Conservation (phyloP, 2,329 filamentous ascomycete genomes). For the Penicillium sp. region DNA sequence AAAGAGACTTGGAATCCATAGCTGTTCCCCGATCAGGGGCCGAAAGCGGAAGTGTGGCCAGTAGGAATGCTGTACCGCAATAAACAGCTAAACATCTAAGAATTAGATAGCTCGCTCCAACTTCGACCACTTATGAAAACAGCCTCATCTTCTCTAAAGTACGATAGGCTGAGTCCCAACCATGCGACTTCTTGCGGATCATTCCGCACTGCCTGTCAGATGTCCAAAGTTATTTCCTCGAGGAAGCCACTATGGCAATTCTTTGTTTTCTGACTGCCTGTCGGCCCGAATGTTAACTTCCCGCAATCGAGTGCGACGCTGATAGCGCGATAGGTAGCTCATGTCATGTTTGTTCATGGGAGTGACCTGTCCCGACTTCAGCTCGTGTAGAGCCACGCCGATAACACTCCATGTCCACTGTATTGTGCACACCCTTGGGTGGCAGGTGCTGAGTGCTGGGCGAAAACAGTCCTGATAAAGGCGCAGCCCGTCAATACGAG, state of each 20-base stretch:
- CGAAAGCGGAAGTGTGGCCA: conserved; percentile 12
- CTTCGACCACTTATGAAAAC: conserved; percentile 3
- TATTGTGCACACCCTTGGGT: not conserved
- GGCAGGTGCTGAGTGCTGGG: not conserved
- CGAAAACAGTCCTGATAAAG: conserved; percentile 7
- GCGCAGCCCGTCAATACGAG: conserved; percentile 4
- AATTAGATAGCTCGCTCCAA: not conserved
- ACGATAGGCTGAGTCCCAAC: not conserved
- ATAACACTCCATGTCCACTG: conserved; percentile 1
- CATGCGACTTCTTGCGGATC: not conserved
- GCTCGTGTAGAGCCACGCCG: conserved; percentile 1
- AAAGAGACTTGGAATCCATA: not conserved
- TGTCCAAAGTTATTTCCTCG: not conserved
- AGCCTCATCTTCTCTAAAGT: not conserved
- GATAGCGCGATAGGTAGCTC: not conserved
- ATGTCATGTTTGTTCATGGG: not conserved
- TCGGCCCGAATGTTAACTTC: not conserved
- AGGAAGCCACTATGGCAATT: not conserved
- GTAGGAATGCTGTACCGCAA: conserved; percentile 9
- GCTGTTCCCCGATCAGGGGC: not conserved
- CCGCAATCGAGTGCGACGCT: not conserved
- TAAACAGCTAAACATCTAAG: not conserved
- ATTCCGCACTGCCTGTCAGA: not conserved
- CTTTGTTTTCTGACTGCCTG: conserved; percentile 1
- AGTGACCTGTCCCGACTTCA: not conserved